Evolutionary conservation across 176 grass and related monocot species (phyloP), one percentile per base, ranked within the genome.

Genomic region (Eleusine indica): DNA sequence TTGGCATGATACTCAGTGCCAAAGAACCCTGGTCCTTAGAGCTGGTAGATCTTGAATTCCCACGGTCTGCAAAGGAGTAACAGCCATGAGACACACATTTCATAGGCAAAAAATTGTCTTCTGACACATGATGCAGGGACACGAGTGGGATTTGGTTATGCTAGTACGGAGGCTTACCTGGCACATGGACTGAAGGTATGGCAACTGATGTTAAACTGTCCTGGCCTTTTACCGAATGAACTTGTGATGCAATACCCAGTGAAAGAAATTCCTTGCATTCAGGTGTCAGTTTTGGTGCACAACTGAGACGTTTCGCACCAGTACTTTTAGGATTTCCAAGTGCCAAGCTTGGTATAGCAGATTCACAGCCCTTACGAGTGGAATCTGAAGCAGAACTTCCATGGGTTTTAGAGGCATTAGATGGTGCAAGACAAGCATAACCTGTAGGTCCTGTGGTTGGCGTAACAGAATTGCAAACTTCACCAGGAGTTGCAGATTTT

Each of bases 261-360:
- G 75, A 73, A 79, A 87, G 84, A 43, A 87, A 86, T 15, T 83
- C 63, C 58, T 83, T 42, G 9, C 70, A 75, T 83, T 83, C 84
- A 83, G 48, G 41, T 62, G 62, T 80, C 70, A 47, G 37, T 75
- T 13, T 74, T 44, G 84, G 80, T 61, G 76, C 79, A 79, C 61
- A 38, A 74, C 39, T 75, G 8, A 73, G 22, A 32, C 25, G 18
- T 29, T 69, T 79, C 32, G 51, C 18, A 10, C 80, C 42, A 44
- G 0, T 56, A 62, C 49, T 64, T 87, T 61, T 62, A 65, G 80
- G 83, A 68, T 53, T 80, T 74, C 80, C 80, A 28, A 87, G 69
- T 68, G 80, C 80, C 84, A 90, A 83, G 22, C 74, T 74, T 48
- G 79, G 88, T 53, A 61, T 75, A 87, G 4, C 80, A 83, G 68